phyloP scores from a whole-genome alignment of 2,329 filamentous ascomycete genomes.

The Claviceps paspali region DNA sequence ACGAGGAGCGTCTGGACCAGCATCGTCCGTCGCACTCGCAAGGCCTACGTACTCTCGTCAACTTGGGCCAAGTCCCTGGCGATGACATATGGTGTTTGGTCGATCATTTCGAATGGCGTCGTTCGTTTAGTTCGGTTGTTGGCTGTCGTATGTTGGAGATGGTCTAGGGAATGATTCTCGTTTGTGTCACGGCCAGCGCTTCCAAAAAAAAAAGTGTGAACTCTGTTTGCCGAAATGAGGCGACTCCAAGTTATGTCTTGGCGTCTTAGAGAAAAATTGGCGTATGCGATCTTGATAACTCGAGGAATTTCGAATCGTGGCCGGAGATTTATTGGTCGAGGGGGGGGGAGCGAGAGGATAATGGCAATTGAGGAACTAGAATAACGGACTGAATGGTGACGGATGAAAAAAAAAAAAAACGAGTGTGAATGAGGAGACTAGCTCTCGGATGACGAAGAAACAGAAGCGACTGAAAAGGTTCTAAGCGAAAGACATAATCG shows the following conservation, averaged over 20 bases:
- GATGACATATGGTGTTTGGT: constrained; percentile 6
- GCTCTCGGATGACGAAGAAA: constrained; percentile 8
- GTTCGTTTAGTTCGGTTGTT: too few relatives aligned
- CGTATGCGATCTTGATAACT: too few relatives aligned
- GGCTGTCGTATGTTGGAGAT: too few relatives aligned
- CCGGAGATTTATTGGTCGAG: too few relatives aligned
- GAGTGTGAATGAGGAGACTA: constrained; percentile 11
- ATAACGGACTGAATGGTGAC: background rate
- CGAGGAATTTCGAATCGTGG: too few relatives aligned
- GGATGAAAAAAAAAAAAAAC: constrained; percentile 11
- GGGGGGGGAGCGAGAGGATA: too few relatives aligned
- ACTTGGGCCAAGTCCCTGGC: constrained; percentile 17
- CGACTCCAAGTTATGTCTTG: background rate
- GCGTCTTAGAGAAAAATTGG: background rate
- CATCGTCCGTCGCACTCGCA: background rate
- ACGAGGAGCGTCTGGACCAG: too few relatives aligned
- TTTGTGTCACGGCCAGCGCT: background rate
- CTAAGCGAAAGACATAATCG: constrained; percentile 22
- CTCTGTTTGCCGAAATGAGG: too few relatives aligned
- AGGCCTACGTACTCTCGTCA: constrained; percentile 14
- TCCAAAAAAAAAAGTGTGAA: too few relatives aligned
- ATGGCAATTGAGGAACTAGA: background rate
- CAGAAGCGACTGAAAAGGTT: constrained; percentile 9
- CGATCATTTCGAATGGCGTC: constrained; percentile 7
- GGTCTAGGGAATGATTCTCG: too few relatives aligned